Evolutionary conservation across 2,329 filamentous ascomycete species (phyloP), one percentile per base, ranked within the genome.

Genomic region (Apiospora malaysiana): DNA sequence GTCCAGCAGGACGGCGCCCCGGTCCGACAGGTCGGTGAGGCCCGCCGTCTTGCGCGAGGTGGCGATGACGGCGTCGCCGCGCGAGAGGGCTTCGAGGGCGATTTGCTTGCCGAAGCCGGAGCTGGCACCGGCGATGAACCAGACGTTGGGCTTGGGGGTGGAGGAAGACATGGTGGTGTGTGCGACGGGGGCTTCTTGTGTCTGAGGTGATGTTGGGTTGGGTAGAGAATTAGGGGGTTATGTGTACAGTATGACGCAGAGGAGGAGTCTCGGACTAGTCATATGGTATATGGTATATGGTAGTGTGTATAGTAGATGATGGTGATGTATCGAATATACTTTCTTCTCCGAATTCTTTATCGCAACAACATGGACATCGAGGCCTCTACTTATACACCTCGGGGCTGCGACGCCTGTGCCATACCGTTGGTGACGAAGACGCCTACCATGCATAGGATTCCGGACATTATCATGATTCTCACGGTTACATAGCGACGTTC

Each of bases 51-150:
- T 80, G 43, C 87, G 85, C 1, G 86, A 83, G 0, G 85, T 86
- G 2, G 87, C 87, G 56, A 88, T 79, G 71, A 87, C 87, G 0
- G 78, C 81, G 76, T 89, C 84, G 40, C 85, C 85, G 40, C 81
- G 81, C 2, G 78, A 75, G 7, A 89, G 80, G 1, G 86, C 83
- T 14, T 79, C 75, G 42, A 81, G 75, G 42, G 83, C 83, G 40
- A 88, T 83, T 8, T 80, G 77, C 6, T 79, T 78, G 8, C 87
- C 87, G 71, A 89, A 85, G 68, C 87, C 87, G 23, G 83, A 86
- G 27, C 85, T 86, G 65, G 82, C 82, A 37, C 85, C 87, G 14
- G 83, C 84, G 75, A 89, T 84, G 78, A 89, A 84, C 86, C 87
- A 89, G 42, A 86, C 56, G 56, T 63, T 63, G 56, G 56, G 56